Evolutionary conservation across 495 filamentous ascomycete genomes (phyloP).

Genomic region (Sphaerosporella brunnea): DNA sequence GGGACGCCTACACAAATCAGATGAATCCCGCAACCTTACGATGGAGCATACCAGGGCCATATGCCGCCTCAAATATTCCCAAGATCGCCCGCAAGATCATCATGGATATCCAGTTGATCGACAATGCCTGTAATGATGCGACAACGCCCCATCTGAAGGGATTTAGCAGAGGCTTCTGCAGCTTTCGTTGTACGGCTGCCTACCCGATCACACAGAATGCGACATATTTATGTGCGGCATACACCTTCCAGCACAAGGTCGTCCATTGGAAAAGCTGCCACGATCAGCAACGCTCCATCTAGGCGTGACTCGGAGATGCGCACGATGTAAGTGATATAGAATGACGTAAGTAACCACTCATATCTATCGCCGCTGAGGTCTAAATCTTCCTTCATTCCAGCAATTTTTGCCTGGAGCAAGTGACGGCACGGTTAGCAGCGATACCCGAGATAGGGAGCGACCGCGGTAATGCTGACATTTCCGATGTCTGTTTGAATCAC

Average conservation of each 20-base stretch:
- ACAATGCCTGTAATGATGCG: slow-evolving; percentile 30
- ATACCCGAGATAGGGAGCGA: background rate
- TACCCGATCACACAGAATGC: slow-evolving; percentile 26
- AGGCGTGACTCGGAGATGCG: too few relatives aligned
- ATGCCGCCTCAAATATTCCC: slow-evolving; percentile 49
- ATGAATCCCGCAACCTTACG: too few relatives aligned
- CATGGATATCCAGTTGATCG: slow-evolving; percentile 43
- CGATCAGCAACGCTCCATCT: slow-evolving; percentile 3
- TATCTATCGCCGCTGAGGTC: slow-evolving; percentile 35
- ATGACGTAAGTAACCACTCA: slow-evolving; percentile 62
- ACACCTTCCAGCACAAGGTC: slow-evolving; percentile 53
- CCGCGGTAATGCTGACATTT: slow-evolving; percentile 14
- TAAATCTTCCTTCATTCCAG: slow-evolving; percentile 39
- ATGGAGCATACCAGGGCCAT: slow-evolving; percentile 35
- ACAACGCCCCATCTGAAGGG: slow-evolving; percentile 23
- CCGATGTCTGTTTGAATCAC: slow-evolving; percentile 17
- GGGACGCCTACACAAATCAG: slow-evolving; percentile 49
- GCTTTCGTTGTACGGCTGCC: slow-evolving; percentile 2
- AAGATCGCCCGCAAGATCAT: slow-evolving; percentile 53
- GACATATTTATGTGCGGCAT: slow-evolving; percentile 34
- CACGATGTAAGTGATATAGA: slow-evolving; percentile 49
- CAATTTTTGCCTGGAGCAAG: slow-evolving; percentile 27
- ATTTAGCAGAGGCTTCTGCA: background rate
- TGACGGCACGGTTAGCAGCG: background rate
- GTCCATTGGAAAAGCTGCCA: slow-evolving; percentile 47